These are phyloP conservation scores for Acidiella bohemica DNA, from an alignment of 495 filamentous ascomycete genomes.

Conservation along the genomic window DNA sequence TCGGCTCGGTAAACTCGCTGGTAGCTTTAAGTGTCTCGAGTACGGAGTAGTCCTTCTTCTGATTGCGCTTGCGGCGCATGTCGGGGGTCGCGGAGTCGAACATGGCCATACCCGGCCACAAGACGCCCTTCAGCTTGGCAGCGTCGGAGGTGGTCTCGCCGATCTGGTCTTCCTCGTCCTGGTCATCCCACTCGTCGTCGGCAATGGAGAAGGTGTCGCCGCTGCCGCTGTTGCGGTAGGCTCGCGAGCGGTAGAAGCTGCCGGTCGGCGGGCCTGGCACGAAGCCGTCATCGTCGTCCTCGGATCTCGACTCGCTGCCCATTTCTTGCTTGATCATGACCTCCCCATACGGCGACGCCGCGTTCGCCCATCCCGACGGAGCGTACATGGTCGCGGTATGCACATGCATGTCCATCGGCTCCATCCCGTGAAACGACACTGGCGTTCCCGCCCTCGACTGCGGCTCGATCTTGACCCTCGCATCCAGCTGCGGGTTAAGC, in stretches of 20 bases:
- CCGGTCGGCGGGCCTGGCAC: conserved; percentile 1
- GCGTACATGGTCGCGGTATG: neutral
- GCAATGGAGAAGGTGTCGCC: conserved; percentile 12
- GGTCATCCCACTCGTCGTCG: conserved; percentile 19
- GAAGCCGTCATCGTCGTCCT: conserved; percentile 5
- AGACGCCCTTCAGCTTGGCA: conserved; percentile 55
- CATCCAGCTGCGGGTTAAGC: conserved; percentile 17
- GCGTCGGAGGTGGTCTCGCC: conserved; percentile 23
- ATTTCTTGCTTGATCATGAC: conserved; percentile 9
- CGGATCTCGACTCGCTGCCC: neutral
- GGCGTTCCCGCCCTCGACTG: conserved; percentile 12
- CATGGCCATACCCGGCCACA: conserved; percentile 74
- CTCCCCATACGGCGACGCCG: neutral
- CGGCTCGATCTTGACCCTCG: conserved; percentile 14
- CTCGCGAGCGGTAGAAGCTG: neutral
- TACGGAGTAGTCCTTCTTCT: conserved; percentile 64
- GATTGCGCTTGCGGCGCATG: conserved; percentile 69
- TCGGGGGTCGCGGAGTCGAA: conserved; percentile 73
- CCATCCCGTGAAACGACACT: neutral
- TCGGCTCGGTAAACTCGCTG: conserved; percentile 53
- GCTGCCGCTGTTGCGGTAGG: neutral
- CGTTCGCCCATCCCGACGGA: conserved; percentile 12
- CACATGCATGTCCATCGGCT: neutral
- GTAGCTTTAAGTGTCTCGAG: conserved; percentile 56
- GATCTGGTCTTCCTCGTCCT: neutral